These are phyloP conservation scores for Capronia americana DNA, from an alignment of 2,329 filamentous ascomycete genomes.

Conservation along the genomic window DNA sequence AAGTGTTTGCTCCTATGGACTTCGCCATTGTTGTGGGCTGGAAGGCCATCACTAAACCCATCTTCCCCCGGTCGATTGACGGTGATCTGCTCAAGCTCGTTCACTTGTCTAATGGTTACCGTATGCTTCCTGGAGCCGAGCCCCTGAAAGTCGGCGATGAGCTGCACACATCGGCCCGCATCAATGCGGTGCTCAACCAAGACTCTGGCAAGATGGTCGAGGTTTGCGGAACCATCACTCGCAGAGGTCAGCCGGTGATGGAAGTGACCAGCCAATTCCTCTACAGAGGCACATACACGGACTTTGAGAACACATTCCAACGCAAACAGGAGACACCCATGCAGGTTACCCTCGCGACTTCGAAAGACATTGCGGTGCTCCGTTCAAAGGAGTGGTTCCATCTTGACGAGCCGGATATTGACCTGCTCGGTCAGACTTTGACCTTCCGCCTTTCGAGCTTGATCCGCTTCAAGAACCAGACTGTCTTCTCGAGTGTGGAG, in stretches of 20 bases:
- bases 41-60: slow-evolving; percentile 99
- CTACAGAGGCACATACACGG: slow-evolving; percentile 89
- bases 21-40: slow-evolving; percentile 97
- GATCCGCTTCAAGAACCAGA: slow-evolving; percentile 92
- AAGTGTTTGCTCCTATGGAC: slow-evolving; percentile 96
- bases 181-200: slow-evolving; percentile 98
- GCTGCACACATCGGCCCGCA: slow-evolving; percentile 88
- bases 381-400: slow-evolving; percentile 98
- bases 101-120: slow-evolving; percentile 95
- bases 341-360: slow-evolving; percentile 84
- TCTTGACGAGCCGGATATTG: slow-evolving; percentile 80
- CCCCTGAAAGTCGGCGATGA: slow-evolving; percentile 95
- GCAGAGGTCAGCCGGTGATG: slow-evolving; percentile 87
- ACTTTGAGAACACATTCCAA: slow-evolving; percentile 98
- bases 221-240: slow-evolving; percentile 94
- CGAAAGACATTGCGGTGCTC: slow-evolving; percentile 90
- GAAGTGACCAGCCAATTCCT: slow-evolving; percentile 98
- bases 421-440: slow-evolving; percentile 89
- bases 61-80: slow-evolving; percentile 95
- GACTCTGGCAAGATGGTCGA: slow-evolving; percentile 99
- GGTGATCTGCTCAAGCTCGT: slow-evolving; percentile 95
- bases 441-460: slow-evolving; percentile 95
- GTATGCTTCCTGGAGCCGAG: slow-evolving; percentile 95
- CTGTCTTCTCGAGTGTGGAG: slow-evolving; percentile 87
- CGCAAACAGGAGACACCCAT: slow-evolving; percentile 95